A percentile compares a stretch with the other conserved stretches of the same genome.
Evolutionary conservation across 768 basidiomycete species (phyloP).

Genomic region (Clitopilus passeckerianus): DNA sequence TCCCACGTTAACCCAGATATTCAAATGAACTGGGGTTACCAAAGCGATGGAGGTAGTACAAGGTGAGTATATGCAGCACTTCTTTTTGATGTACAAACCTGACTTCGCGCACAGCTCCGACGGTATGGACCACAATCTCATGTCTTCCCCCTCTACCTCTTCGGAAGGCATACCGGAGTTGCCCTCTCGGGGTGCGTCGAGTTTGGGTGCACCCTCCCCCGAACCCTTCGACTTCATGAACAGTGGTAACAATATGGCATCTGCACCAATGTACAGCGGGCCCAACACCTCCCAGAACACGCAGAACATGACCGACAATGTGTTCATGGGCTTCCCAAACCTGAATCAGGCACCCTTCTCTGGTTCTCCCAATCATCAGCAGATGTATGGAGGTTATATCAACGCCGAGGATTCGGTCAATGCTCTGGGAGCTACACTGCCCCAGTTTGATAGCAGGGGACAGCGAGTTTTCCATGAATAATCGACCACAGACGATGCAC

Average conservation of each 20-base stretch:
- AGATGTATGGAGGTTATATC: background rate
- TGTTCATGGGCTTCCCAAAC: background rate
- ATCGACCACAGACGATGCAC: background rate
- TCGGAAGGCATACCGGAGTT: slow-evolving; percentile 15
- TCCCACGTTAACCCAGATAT: slow-evolving; percentile 9
- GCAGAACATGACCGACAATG: background rate
- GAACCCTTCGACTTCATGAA: background rate
- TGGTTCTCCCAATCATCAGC: background rate
- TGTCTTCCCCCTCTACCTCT: slow-evolving; percentile 15
- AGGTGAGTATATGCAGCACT: slow-evolving; percentile 10
- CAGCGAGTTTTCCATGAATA: background rate
- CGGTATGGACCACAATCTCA: slow-evolving; percentile 9
- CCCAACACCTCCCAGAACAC: background rate
- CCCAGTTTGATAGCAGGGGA: background rate
- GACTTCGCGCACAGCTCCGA: slow-evolving; percentile 8
- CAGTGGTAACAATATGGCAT: background rate
- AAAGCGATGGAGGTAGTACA: slow-evolving; percentile 17
- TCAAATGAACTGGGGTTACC: slow-evolving; percentile 12
- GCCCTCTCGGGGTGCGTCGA: slow-evolving; percentile 8
- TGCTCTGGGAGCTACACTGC: background rate
- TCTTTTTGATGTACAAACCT: background rate
- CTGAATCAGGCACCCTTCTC: background rate
- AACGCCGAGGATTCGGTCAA: background rate
- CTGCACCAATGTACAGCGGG: background rate
- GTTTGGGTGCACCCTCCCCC: background rate